phyloP scores from a whole-genome alignment of 306 rosid species.

The Lagenaria siceraria region DNA sequence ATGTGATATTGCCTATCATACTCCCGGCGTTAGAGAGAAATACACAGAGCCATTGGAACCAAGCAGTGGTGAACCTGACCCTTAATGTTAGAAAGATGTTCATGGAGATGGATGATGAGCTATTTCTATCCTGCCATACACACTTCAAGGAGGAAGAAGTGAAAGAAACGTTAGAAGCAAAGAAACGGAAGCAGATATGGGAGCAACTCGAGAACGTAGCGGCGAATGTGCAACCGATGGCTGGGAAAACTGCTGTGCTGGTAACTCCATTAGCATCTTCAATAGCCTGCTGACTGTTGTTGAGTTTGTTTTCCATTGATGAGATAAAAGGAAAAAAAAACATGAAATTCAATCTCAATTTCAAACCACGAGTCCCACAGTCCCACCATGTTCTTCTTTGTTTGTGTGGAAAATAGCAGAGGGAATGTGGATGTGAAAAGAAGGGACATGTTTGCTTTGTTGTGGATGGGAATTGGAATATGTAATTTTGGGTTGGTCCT shows the following conservation, averaged over 20 bases:
- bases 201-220: slow-evolving; percentile 51
- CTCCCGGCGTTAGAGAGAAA: slow-evolving; percentile 77
- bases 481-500: slow-evolving; percentile 5
- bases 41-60: slow-evolving; percentile 80
- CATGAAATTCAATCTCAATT: neutral
- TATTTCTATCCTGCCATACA: slow-evolving; percentile 44
- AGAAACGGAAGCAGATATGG: slow-evolving; percentile 76
- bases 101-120: slow-evolving; percentile 79
- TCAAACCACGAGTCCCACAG: neutral
- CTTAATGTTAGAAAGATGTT: slow-evolving; percentile 72
- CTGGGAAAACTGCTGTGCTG: slow-evolving; percentile 75
- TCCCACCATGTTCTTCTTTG: neutral
- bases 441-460: neutral
- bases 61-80: slow-evolving; percentile 69
- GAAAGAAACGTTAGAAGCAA: slow-evolving; percentile 19
- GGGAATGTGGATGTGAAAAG: neutral
- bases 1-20: slow-evolving; percentile 65
- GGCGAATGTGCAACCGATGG: slow-evolving; percentile 60
- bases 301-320: slow-evolving; percentile 3
- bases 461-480: neutral
- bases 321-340: neutral
- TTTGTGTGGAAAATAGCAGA: neutral
- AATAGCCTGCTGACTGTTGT: slow-evolving; percentile 20
- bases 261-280: slow-evolving; percentile 42
- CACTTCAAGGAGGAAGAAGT: slow-evolving; percentile 61